Evolutionary conservation across 169 alveolate species (phyloP).

Genomic region (Cryptosporidium parvum): DNA sequence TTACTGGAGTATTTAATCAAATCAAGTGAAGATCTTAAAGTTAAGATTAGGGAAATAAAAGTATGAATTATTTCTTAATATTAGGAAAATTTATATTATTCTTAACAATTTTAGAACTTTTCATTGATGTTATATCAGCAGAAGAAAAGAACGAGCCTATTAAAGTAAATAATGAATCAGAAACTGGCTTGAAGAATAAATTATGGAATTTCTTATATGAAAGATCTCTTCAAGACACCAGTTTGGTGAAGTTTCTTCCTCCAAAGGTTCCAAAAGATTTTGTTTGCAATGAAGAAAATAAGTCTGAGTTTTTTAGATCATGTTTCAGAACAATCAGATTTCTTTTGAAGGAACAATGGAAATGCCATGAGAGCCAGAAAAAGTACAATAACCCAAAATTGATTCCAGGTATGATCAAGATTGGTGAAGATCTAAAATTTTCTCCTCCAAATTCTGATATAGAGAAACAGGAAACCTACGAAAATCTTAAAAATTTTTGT

Average conservation of each 20-base stretch:
- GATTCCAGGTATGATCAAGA: constrained; percentile 11
- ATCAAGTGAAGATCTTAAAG: background rate
- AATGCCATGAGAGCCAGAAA: background rate
- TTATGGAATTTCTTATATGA: constrained; percentile 36
- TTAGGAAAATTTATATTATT: background rate
- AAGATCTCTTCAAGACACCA: constrained; percentile 21
- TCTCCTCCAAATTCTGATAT: constrained; percentile 20
- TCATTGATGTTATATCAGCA: background rate
- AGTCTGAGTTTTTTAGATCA: constrained; percentile 20
- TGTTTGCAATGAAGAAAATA: constrained; percentile 15
- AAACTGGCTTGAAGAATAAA: background rate
- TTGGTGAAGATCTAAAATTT: constrained; percentile 36
- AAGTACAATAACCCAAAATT: constrained; percentile 7
- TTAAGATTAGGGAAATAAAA: background rate
- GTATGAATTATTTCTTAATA: background rate
- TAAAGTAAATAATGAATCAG: background rate
- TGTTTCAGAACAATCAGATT: constrained; percentile 41
- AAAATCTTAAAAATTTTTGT: constrained; percentile 32
- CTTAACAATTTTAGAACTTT: background rate
- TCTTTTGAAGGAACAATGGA: constrained; percentile 59
- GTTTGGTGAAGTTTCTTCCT: constrained; percentile 46
- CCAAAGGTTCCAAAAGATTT: constrained; percentile 13
- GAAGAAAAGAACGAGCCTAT: background rate
- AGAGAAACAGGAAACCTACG: background rate
- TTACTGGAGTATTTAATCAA: background rate